Conservation (phyloP, 2,329 filamentous ascomycete species). For the Fusarium mangiferae region DNA sequence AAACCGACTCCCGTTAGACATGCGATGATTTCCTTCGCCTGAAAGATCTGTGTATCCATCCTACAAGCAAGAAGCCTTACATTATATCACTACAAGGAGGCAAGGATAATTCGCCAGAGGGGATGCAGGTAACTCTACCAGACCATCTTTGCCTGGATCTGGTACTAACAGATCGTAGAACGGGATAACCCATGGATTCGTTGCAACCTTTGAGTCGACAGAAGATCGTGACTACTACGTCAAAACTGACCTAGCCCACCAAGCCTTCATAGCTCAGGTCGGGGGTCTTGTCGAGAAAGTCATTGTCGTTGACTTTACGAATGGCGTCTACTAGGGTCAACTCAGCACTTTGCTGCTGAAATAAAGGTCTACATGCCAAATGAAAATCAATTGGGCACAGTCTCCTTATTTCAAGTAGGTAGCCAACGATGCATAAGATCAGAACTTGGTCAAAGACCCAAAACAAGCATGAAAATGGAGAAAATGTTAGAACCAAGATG, state of each 20-base stretch:
- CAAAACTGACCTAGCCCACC: conserved; percentile 70
- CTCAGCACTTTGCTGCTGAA: not conserved
- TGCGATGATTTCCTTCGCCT: conserved; percentile 6
- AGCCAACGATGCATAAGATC: not conserved
- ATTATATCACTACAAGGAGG: conserved; percentile 11
- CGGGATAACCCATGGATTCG: conserved; percentile 75
- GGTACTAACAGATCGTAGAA: conserved; percentile 51
- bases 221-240: conserved; percentile 77
- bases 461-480: not conserved
- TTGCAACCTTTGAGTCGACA: conserved; percentile 71
- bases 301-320: conserved; percentile 69
- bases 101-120: conserved; percentile 18
- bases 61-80: conserved; percentile 1
- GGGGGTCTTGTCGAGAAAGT: conserved; percentile 61
- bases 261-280: conserved; percentile 65
- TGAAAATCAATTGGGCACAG: not conserved
- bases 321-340: conserved; percentile 51
- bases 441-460: not conserved
- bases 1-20: not conserved
- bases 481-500: accelerated
- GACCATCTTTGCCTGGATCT: accelerated
- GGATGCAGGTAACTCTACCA: not conserved
- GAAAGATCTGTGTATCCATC: conserved; percentile 11
- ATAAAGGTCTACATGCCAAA: not conserved
- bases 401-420: not conserved